A percentile compares a stretch with the other conserved stretches of the same genome.
Conservation (phyloP, 2,329 filamentous ascomycete species). For the Xylariaceae sp. region DNA sequence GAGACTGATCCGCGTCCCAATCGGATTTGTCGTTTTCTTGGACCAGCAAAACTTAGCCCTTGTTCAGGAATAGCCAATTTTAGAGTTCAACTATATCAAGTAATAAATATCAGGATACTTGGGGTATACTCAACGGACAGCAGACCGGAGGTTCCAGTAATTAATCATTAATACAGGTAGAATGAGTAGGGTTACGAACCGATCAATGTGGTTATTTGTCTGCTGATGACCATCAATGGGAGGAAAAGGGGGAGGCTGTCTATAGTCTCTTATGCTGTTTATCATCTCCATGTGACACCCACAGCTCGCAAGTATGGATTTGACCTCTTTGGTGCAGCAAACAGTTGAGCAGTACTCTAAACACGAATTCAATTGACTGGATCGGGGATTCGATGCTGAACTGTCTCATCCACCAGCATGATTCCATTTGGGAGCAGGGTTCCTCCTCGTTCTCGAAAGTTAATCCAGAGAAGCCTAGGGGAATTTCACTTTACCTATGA, state of each 20-base stretch:
- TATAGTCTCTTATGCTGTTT: not conserved
- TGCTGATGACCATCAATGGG: not conserved
- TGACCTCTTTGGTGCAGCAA: not conserved
- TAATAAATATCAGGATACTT: not conserved
- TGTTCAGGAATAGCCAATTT: constrained; percentile 5
- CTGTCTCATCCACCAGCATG: not conserved
- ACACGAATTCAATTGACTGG: constrained; percentile 12
- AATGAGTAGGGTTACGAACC: not conserved
- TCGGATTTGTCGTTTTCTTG: not conserved
- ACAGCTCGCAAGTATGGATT: not conserved
- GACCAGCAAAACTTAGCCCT: not conserved
- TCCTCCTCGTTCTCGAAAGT: not conserved
- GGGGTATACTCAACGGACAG: not conserved
- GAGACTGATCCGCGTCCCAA: constrained; percentile 14
- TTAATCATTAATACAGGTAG: not conserved
- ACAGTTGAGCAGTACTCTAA: not conserved
- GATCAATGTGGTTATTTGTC: not conserved
- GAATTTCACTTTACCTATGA: constrained; percentile 8
- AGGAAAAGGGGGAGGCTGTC: not conserved
- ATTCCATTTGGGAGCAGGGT: constrained; percentile 8
- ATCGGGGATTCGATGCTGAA: not conserved
- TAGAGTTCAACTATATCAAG: constrained; percentile 8
- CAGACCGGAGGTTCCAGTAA: not conserved
- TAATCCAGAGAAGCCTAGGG: not conserved
- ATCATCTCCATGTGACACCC: not conserved